These are phyloP conservation scores for Trichoderma sp. DNA, from an alignment of 2,329 filamentous ascomycete species.

Conservation along the genomic window DNA sequence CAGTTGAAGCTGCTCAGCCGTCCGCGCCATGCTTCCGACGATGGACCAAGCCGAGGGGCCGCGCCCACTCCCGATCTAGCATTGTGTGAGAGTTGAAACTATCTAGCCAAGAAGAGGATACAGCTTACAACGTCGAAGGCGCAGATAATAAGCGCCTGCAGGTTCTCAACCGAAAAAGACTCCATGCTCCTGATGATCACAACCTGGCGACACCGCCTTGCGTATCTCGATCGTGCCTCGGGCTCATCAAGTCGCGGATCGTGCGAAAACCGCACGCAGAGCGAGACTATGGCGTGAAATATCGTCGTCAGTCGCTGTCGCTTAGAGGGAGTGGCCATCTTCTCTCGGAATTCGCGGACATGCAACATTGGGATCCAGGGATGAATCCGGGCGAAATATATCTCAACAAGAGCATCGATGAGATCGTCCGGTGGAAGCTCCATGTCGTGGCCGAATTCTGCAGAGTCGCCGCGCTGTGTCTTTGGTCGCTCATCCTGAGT, in stretches of 20 bases:
- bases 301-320: neutral
- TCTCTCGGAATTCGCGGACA: neutral
- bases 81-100: no score
- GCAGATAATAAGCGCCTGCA: neutral
- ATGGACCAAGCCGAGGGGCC: neutral
- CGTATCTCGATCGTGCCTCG: neutral
- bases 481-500: no score
- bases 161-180: neutral
- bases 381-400: neutral
- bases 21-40: neutral
- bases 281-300: neutral
- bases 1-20: neutral
- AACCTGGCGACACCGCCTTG: neutral
- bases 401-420: neutral
- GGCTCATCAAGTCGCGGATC: neutral
- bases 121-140: neutral
- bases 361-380: neutral
- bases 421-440: neutral
- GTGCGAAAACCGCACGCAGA: neutral
- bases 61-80: neutral
- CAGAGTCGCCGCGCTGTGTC: no score
- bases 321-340: neutral
- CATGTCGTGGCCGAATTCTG: neutral
- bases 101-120: no score
- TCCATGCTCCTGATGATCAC: conserved; percentile 1